A percentile compares a stretch with the other conserved stretches of the same genome.
Evolutionary conservation across 23 red algal species (phyloP).

Genomic region (Gracilaria domingensis): DNA sequence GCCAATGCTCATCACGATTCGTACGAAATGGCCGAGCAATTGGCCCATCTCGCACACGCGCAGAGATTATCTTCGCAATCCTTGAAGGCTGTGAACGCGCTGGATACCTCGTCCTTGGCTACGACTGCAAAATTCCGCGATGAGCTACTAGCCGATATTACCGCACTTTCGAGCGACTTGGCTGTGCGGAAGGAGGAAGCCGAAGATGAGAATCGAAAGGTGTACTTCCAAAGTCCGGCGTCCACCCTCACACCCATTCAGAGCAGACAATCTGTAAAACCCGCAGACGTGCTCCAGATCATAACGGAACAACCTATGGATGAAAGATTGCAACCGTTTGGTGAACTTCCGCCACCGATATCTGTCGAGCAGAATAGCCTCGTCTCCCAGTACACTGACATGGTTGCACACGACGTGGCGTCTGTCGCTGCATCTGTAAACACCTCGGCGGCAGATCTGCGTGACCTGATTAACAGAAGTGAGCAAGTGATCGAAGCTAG

Average conservation of each 20-base stretch:
- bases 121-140: slow-evolving; percentile 18
- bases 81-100: slow-evolving; percentile 24
- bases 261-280: slow-evolving; percentile 40
- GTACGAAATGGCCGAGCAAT: slow-evolving; percentile 54
- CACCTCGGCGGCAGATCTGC: slow-evolving; percentile 42
- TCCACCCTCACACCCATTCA: slow-evolving; percentile 20
- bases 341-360: slow-evolving; percentile 14
- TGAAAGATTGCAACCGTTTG: slow-evolving; percentile 37
- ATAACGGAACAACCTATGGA: slow-evolving; percentile 38
- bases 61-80: not conserved
- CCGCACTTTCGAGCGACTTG: slow-evolving; percentile 24
- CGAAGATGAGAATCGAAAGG: slow-evolving; percentile 70
- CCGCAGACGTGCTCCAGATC: slow-evolving; percentile 37
- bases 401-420: slow-evolving; percentile 53
- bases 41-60: slow-evolving; percentile 41
- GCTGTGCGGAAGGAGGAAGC: slow-evolving; percentile 32
- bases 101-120: slow-evolving; percentile 43
- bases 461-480: slow-evolving; percentile 26
- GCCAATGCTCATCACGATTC: slow-evolving; percentile 34
- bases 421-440: slow-evolving; percentile 23
- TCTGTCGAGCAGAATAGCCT: slow-evolving; percentile 29
- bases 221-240: slow-evolving; percentile 51
- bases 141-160: slow-evolving; percentile 7
- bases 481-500: slow-evolving; percentile 19
- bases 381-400: slow-evolving; percentile 48